These are phyloP conservation scores for Nicotiana tabacum DNA, from an alignment of 257 asterid species.

Conservation along the genomic window DNA sequence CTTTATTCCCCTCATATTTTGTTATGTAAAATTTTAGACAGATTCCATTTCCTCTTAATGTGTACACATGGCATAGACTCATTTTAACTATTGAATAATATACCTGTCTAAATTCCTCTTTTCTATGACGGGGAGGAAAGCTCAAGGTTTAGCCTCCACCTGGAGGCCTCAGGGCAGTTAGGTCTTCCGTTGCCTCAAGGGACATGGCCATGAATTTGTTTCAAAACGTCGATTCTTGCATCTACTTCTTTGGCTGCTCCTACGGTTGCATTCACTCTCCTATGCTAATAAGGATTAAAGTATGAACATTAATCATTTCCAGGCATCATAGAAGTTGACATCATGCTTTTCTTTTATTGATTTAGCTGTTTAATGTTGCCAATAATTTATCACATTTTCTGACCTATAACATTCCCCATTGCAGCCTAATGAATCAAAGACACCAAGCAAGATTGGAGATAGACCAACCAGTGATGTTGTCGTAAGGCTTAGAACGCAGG, in stretches of 20 bases:
- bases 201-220: background rate
- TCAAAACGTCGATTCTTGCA: background rate
- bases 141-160: background rate
- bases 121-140: background rate
- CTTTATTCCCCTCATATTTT: background rate
- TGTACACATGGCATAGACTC: background rate
- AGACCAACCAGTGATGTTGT: slow-evolving; percentile 75
- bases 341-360: background rate
- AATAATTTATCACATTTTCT: background rate
- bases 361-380: background rate
- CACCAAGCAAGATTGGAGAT: slow-evolving; percentile 55
- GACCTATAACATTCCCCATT: slow-evolving; percentile 14
- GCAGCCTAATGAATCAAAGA: slow-evolving; percentile 38
- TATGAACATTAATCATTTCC: background rate
- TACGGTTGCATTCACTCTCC: background rate
- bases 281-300: background rate
- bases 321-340: background rate
- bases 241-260: background rate
- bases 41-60: background rate
- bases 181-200: background rate
- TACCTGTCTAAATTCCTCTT: background rate
- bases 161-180: background rate
- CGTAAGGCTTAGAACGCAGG: slow-evolving; percentile 72
- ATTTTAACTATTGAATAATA: background rate
- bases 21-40: background rate